These are phyloP conservation scores for Spathaspora passalidarum DNA, from an alignment of 805 yeast species.

Conservation along the genomic window DNA sequence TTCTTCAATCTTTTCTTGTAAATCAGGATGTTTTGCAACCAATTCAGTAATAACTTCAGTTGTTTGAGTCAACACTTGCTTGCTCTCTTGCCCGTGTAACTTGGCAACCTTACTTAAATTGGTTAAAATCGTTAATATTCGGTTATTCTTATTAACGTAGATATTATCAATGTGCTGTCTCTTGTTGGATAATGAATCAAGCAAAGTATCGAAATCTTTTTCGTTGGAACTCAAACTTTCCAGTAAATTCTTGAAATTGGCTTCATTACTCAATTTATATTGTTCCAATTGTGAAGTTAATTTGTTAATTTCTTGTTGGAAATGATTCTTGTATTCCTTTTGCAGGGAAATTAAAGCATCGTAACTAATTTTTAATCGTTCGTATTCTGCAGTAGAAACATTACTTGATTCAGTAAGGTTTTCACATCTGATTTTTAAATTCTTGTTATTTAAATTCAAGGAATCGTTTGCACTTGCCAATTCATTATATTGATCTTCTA, in stretches of 20 bases:
- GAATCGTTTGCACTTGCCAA: conserved; percentile 47
- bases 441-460: conserved; percentile 46
- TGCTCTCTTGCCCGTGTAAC: conserved; percentile 48
- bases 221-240: conserved; percentile 41
- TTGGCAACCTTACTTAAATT: conserved; percentile 43
- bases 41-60: conserved; percentile 42
- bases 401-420: conserved; percentile 47
- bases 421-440: conserved; percentile 47
- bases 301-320: conserved; percentile 39
- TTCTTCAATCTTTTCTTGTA: conserved; percentile 25
- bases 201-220: conserved; percentile 46
- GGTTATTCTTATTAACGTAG: conserved; percentile 45
- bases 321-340: conserved; percentile 48
- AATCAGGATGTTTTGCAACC: conserved; percentile 35
- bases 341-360: conserved; percentile 54
- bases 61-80: conserved; percentile 43
- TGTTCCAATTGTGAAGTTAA: conserved; percentile 35
- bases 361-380: conserved; percentile 55
- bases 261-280: conserved; percentile 35
- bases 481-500: conserved; percentile 57
- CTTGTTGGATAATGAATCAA: conserved; percentile 47
- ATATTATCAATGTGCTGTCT: conserved; percentile 48
- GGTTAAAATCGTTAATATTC: conserved; percentile 41
- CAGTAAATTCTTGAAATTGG: conserved; percentile 33
- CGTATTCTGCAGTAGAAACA: conserved; percentile 47